Evolutionary conservation across 208 protist species (phyloP).

Genomic region (Acanthamoeba royreba): DNA sequence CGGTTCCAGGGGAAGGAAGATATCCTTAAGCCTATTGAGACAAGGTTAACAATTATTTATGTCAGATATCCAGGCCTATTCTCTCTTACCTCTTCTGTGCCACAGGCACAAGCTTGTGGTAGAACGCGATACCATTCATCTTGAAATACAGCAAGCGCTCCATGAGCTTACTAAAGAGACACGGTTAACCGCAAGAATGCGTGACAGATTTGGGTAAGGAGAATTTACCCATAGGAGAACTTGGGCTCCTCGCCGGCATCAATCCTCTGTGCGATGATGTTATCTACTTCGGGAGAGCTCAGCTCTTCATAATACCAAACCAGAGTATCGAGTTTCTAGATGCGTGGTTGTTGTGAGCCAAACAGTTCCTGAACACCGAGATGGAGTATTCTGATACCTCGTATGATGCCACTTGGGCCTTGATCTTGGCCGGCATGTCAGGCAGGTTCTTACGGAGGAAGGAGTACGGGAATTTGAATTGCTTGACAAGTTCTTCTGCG

Average conservation of each 20-base stretch:
- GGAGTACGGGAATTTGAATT: conserved; percentile 30
- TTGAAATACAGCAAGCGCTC: conserved; percentile 59
- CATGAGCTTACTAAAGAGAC: conserved; percentile 65
- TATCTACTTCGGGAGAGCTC: neutral
- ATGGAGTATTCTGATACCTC: neutral
- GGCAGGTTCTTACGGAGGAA: conserved; percentile 38
- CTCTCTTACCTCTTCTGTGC: neutral
- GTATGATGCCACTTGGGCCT: conserved; percentile 9
- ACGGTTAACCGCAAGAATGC: neutral
- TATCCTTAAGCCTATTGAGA: neutral
- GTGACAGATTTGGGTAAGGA: neutral
- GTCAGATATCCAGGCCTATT: neutral
- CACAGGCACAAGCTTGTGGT: neutral
- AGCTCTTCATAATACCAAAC: conserved; percentile 74
- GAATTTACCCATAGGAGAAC: conserved; percentile 3
- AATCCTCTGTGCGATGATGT: conserved; percentile 51
- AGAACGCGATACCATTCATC: neutral
- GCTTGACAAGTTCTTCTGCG: neutral
- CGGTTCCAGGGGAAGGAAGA: conserved; percentile 55
- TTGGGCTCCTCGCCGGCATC: conserved; percentile 54
- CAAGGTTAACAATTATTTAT: neutral
- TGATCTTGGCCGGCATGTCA: conserved; percentile 1
- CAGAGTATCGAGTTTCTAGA: conserved; percentile 28
- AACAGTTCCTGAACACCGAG: too few relatives aligned
- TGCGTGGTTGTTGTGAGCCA: neutral